Evolutionary conservation across 805 yeast species (phyloP), one percentile per base, ranked within the genome.

Genomic region (Lipomyces japonicus): DNA sequence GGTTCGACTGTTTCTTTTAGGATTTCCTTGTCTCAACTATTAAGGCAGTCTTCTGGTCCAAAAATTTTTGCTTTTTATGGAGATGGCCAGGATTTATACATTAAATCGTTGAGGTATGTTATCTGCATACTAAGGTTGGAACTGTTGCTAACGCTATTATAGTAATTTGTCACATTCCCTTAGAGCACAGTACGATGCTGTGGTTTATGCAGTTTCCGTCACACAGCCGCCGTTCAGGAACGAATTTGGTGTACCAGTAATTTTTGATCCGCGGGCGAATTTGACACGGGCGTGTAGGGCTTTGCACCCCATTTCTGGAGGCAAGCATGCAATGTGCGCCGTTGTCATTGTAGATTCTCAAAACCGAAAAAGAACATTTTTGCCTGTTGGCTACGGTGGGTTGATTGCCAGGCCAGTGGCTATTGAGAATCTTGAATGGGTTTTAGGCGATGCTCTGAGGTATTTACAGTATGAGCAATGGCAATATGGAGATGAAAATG

Each of bases 301-400:
- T 10, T 43, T 55, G 14, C 56, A 55, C 35, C 59, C 59, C 12
- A 39, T 49, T n/a, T 51, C 55, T 10, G 59, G 59, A 23, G 59
- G 59, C 28, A 39, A 46, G 24, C 46, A 38, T 14, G 55, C 59
- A 3, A 54, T 55, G 59, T 28, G 42, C 6, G 50, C 39, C 9
- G 28, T 55, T 4, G 40, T 50, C 4, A 39, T 55, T 10, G 42
- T 55, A 19, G 59, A 55, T 32, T 19, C 37, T 14, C 18, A 14
- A 3, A 50, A 45, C 4, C 46, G 51, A 7, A 44, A 38, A 19
- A 39, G 59, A 12, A 24, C 42, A 16, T 54, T 45, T 22, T 38
- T 55, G 18, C 58, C 58, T 7, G 44, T 52, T 6, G 58, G 58
- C 10, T 47, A 48, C 26, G 57, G 57, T 5, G 39, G 53, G 2